Evolutionary conservation across 176 grass and related monocot genomes (phyloP).

Genomic region (Elymus sibiricus): DNA sequence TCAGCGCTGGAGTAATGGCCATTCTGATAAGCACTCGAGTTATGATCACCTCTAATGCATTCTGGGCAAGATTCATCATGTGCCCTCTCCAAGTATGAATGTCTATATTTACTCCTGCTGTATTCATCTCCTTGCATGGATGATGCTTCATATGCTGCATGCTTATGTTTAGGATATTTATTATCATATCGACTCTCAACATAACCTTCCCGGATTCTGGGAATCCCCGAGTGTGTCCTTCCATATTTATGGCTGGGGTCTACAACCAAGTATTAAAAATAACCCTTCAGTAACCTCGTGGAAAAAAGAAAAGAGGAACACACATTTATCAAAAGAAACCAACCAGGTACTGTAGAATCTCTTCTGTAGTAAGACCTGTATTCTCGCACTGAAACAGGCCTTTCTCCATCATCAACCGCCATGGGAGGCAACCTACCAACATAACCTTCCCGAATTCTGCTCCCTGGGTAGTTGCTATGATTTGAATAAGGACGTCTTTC

Average conservation of each 20-base stretch:
- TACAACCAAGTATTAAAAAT: constrained; percentile 24
- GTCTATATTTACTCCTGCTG: constrained; percentile 36
- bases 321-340: constrained; percentile 24
- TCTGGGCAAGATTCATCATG: constrained; percentile 32
- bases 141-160: constrained; percentile 26
- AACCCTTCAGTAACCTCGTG: neutral
- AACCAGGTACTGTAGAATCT: constrained; percentile 48
- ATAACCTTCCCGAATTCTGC: too few relatives aligned
- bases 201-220: constrained; percentile 35
- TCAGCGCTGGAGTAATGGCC: neutral
- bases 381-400: constrained; percentile 32
- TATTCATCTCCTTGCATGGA: constrained; percentile 37
- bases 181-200: constrained; percentile 23
- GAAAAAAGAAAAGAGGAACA: constrained; percentile 23
- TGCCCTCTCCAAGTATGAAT: constrained; percentile 30
- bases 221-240: constrained; percentile 6
- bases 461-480: constrained; percentile 6
- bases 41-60: constrained; percentile 27
- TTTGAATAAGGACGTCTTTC: constrained; percentile 28
- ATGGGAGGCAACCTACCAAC: constrained; percentile 13
- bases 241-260: constrained; percentile 34
- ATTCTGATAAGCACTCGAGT: constrained; percentile 19
- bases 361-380: constrained; percentile 37
- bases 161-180: constrained; percentile 38
- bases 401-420: constrained; percentile 35